Percentiles rank a stretch among this genome's conserved stretches.
These are phyloP conservation scores for Lepiota venenata DNA, from an alignment of 768 basidiomycete species.

Conservation along the genomic window DNA sequence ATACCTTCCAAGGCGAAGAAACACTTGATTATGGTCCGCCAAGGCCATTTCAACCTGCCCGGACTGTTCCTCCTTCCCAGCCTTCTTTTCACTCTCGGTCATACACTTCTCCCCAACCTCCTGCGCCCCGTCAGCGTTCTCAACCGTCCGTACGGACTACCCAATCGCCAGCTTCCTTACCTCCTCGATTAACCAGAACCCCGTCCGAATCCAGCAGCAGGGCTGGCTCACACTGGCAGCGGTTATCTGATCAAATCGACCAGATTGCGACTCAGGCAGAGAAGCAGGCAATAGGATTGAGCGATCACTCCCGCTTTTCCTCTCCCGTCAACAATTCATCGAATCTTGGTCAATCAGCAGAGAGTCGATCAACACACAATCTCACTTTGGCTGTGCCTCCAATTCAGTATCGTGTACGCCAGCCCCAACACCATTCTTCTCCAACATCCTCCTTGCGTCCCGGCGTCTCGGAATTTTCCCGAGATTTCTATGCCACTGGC, in stretches of 20 bases:
- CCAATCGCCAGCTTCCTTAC: not conserved
- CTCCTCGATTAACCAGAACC: slow-evolving; percentile 2
- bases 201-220: not conserved
- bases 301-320: too few relatives aligned
- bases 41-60: slow-evolving; percentile 51
- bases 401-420: not conserved
- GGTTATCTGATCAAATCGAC: not conserved
- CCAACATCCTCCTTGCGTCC: slow-evolving; percentile 14
- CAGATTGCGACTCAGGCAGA: not conserved
- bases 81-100: too few relatives aligned
- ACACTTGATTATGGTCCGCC: slow-evolving; percentile 61
- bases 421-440: slow-evolving; percentile 21
- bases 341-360: not conserved
- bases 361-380: not conserved
- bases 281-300: not conserved
- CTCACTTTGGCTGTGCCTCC: not conserved
- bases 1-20: slow-evolving; percentile 52
- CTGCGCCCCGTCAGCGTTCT: slow-evolving; percentile 4
- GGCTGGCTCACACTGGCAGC: not conserved
- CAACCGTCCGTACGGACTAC: slow-evolving; percentile 5
- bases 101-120: too few relatives aligned
- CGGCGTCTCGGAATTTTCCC: slow-evolving; percentile 48
- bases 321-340: not conserved
- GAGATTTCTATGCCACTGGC: slow-evolving; percentile 59
- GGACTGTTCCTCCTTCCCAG: slow-evolving; percentile 15